Evolutionary conservation across 352 stramenopile genomes (phyloP).

Genomic region (Globisporangium barbulae): DNA sequence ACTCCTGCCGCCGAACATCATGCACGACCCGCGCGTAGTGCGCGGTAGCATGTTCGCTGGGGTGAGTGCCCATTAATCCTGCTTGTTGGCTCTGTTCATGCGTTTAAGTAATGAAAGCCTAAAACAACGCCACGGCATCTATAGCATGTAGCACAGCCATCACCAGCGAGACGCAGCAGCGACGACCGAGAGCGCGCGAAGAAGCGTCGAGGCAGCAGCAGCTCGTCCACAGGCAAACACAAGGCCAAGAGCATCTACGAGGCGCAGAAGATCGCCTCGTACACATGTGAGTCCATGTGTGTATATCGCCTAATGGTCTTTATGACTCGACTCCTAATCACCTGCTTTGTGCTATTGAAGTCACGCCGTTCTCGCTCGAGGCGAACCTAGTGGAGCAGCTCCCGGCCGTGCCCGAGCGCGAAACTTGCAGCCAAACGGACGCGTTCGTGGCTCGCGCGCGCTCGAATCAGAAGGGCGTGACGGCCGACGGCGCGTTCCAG

Average conservation of each 20-base stretch:
- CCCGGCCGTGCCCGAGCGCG: slow-evolving; percentile 26
- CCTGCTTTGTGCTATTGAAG: slow-evolving; percentile 15
- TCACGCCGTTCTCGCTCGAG: slow-evolving; percentile 54
- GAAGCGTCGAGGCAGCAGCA: slow-evolving; percentile 22
- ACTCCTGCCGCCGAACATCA: slow-evolving; percentile 52
- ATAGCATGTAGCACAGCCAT: slow-evolving; percentile 8
- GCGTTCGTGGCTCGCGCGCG: slow-evolving; percentile 42
- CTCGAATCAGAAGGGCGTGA: slow-evolving; percentile 30
- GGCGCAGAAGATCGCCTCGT: slow-evolving; percentile 24
- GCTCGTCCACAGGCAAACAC: slow-evolving; percentile 14
- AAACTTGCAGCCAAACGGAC: slow-evolving; percentile 68
- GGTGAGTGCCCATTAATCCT: slow-evolving; percentile 19
- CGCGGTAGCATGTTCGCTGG: slow-evolving; percentile 62
- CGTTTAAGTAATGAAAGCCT: too few species aligned
- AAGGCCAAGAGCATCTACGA: slow-evolving; percentile 34
- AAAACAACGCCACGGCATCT: not conserved
- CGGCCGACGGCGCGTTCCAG: slow-evolving; percentile 47
- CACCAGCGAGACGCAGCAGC: slow-evolving; percentile 14
- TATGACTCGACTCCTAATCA: not conserved
- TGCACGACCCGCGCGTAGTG: slow-evolving; percentile 66
- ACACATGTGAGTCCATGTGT: slow-evolving; percentile 30
- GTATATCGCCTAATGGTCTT: not conserved
- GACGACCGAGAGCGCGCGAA: slow-evolving; percentile 33
- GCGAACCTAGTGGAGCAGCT: slow-evolving; percentile 65
- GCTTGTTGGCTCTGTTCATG: too few species aligned